Conservation (phyloP, 495 filamentous ascomycete genomes). For the Penicillium paxilli region DNA sequence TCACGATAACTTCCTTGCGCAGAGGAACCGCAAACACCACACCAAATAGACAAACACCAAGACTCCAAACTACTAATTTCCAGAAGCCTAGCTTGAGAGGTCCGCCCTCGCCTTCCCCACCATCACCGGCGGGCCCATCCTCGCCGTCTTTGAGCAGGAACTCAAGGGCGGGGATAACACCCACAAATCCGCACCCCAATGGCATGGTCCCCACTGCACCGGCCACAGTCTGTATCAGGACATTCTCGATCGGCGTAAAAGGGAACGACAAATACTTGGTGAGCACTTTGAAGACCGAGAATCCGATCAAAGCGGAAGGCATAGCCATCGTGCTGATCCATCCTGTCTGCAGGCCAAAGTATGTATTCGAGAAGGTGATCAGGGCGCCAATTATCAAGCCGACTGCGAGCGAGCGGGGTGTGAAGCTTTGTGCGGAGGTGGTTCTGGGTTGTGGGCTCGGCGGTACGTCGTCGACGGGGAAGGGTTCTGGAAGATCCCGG, state of each 20-base stretch:
- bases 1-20: constrained; percentile 84
- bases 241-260: constrained; percentile 95
- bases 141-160: constrained; percentile 76
- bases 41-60: constrained; percentile 92
- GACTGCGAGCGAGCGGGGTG: constrained; percentile 73
- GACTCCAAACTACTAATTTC: constrained; percentile 82
- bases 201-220: constrained; percentile 97
- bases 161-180: constrained; percentile 88
- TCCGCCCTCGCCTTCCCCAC: constrained; percentile 62
- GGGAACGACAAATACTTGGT: constrained; percentile 68
- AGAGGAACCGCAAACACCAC: constrained; percentile 93
- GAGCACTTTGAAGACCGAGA: constrained; percentile 87
- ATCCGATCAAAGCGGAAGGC: constrained; percentile 94
- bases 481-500: background rate
- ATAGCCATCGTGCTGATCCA: constrained; percentile 88
- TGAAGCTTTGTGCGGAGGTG: constrained; percentile 64
- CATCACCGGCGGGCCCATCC: constrained; percentile 48
- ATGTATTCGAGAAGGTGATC: constrained; percentile 95
- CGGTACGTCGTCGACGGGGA: background rate
- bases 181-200: constrained; percentile 92
- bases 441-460: constrained; percentile 8
- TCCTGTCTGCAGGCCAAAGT: constrained; percentile 96
- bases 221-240: constrained; percentile 94
- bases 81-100: constrained; percentile 69
- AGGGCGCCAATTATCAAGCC: constrained; percentile 83